Base-by-base conservation (phyloP, 1,284 basidiomycete genomes). In the Fomitiporia mediterranea region DNA sequence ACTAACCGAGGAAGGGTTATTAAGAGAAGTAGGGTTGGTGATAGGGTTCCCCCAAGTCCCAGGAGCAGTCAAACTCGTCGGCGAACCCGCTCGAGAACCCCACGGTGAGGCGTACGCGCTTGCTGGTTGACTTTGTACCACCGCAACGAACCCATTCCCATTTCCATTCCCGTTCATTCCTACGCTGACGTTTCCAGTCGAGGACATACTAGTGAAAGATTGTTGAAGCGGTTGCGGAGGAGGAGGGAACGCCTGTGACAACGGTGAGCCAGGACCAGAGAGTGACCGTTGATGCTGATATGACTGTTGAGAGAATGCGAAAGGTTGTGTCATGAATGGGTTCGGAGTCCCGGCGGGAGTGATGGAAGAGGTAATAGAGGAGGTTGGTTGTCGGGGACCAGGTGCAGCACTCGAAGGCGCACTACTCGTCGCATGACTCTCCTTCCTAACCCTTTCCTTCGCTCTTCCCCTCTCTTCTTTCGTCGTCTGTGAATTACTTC, bases 51-150 rank as follows among this genome's bases (percentile, higher is more conserved):
- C 13, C 6, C 32, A 34, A 13, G 32, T 6, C 6, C 6, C 32
- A 34, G 32, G 13, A 50, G 53, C 51, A 61, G 58, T 40, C 68
- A 66, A 58, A 65, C 63, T 30, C 57, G 57, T 61, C 32, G 58
- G 58, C 46, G 58, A 53, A 11, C 40, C 53, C 17, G 43, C 37
- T 9, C 54, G 48, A n/a, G 42, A 49, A 13, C 47, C 47, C 48
- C 49, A 59, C 48, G 58, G 58, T n/a, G 30, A 52, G 30, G 58
- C 58, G 38, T 59, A 59, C 38, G 58, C 58, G 43, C 58, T 59
- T 48, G 58, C 48, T 17, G 58, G 58, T 23, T 59, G 58, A 35
- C 54, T 56, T 25, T 53, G 48, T 39, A 55, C 50, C 52, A 48
- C 49, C 13, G 51, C 32, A 25, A 30, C 34, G n/a, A n/a, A 38